phyloP scores from a whole-genome alignment of 768 basidiomycete species.

The Dentipellis sp. region DNA sequence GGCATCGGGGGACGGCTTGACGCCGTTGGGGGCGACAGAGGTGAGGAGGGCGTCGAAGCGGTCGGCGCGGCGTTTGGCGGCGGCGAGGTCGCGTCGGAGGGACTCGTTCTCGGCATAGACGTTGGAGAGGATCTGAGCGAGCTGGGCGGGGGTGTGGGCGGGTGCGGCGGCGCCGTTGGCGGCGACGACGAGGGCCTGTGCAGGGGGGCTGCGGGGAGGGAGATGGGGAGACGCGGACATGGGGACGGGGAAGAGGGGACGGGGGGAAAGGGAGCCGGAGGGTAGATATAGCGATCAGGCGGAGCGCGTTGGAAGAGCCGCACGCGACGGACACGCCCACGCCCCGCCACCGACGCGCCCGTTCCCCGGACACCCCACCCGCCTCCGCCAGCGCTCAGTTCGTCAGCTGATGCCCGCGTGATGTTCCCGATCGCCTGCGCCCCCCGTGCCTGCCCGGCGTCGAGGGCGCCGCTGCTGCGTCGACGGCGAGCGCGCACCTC shows the following conservation, averaged over 20 bases:
- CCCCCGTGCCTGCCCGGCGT: no score
- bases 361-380: no score
- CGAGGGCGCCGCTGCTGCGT: no score
- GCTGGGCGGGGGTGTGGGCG: constrained; percentile 11
- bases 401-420: no score
- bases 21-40: constrained; percentile 2
- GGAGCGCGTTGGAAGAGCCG: not conserved
- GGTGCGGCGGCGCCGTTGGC: constrained; percentile 1
- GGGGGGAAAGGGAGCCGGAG: constrained; percentile 9
- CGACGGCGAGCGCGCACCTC: no score
- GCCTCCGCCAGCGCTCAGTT: no score
- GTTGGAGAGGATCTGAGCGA: constrained; percentile 13
- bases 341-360: not conserved
- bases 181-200: not conserved
- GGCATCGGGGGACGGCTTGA: constrained; percentile 1
- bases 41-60: constrained; percentile 13
- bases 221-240: constrained; percentile 13
- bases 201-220: constrained; percentile 10
- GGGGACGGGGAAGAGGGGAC: constrained; percentile 10
- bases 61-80: constrained; percentile 9
- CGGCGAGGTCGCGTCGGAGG: constrained; percentile 9
- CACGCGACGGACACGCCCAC: not conserved
- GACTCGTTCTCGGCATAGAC: constrained; percentile 15
- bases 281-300: not conserved
- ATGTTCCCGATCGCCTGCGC: no score